Percentiles rank a stretch among this genome's conserved stretches.
phyloP scores from a whole-genome alignment of 306 rosid species.

The Sesbania bispinosa region DNA sequence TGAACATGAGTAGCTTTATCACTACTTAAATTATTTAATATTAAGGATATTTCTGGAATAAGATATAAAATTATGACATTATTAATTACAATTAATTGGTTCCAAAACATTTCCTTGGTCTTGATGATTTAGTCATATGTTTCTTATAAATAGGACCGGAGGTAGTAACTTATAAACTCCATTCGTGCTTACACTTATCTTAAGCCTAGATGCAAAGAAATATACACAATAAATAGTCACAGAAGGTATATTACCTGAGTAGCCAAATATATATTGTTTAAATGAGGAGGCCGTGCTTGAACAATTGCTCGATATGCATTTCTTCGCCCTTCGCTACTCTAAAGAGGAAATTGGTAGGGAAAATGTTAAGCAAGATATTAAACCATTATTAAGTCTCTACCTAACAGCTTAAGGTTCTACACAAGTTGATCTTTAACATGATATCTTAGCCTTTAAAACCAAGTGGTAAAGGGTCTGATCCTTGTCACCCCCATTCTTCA shows the following conservation, averaged over 20 bases:
- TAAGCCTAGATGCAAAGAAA: background rate
- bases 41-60: no score
- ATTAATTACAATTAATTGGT: no score
- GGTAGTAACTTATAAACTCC: background rate
- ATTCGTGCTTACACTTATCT: background rate
- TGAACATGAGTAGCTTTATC: no score
- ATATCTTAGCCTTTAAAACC: constrained; percentile 5
- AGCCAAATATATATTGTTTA: constrained; percentile 89
- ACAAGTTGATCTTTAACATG: constrained; percentile 1
- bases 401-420: background rate
- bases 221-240: background rate
- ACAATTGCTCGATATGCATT: constrained; percentile 96
- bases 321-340: constrained; percentile 87
- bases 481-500: constrained; percentile 17
- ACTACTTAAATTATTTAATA: no score
- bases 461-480: background rate
- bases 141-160: no score
- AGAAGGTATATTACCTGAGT: constrained; percentile 68
- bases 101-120: no score
- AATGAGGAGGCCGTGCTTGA: constrained; percentile 86
- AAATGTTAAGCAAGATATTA: constrained; percentile 1
- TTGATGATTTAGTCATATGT: no score
- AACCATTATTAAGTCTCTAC: background rate
- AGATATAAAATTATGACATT: no score
- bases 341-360: constrained; percentile 21